Evolutionary conservation across 352 stramenopile genomes (phyloP), one percentile per base, ranked within the genome.

Genomic region (Bremia lactucae): DNA sequence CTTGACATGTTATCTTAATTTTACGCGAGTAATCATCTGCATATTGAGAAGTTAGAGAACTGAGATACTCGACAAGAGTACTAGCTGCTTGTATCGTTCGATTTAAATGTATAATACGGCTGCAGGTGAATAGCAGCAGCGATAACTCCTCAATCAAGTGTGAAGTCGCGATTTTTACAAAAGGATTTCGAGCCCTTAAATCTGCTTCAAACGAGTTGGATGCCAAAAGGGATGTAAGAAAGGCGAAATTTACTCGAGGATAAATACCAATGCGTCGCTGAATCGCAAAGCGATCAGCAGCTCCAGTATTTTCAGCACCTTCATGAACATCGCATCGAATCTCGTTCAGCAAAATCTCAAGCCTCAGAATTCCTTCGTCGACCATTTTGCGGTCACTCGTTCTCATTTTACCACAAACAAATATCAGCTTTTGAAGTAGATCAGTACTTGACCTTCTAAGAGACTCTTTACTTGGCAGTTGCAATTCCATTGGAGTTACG

Each of bases 21-120:
- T 48, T 62, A 25, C 52, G 71, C 16, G 45, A 62, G 29, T 33
- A 54, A 20, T 64, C 35, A 2, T 58, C 48, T 28, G 14, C 31
- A 31, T 14, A 40, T 18, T 46, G 40, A n/a, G 18, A 3, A 26
- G 18, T 14, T 43, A 62, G 24, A 18, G 19, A 31, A 13, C 39
- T 46, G 6, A 68, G 31, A 36, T 53, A 47, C 24, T 52, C 52
- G 6, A 61, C 26, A 35, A 68, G 54, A 49, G 37, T 53, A 21
- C 58, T 55, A 21, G 72, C 62, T 9, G 78, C 53, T 19, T 79
- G 59, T 11, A 90, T 62, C 16, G 74, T 82, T 45, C 75, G 71
- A 46, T 90, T 90, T 25, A 87, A 73, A 42, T 93, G 80, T 16
- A 88, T 72, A 40, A 93, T 89, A 6, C 80, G 77, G 55, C 72